A percentile compares a stretch with the other conserved stretches of the same genome.
These are phyloP conservation scores for Karstenula rhodostoma DNA, from an alignment of 2,329 filamentous ascomycete species.

Conservation along the genomic window DNA sequence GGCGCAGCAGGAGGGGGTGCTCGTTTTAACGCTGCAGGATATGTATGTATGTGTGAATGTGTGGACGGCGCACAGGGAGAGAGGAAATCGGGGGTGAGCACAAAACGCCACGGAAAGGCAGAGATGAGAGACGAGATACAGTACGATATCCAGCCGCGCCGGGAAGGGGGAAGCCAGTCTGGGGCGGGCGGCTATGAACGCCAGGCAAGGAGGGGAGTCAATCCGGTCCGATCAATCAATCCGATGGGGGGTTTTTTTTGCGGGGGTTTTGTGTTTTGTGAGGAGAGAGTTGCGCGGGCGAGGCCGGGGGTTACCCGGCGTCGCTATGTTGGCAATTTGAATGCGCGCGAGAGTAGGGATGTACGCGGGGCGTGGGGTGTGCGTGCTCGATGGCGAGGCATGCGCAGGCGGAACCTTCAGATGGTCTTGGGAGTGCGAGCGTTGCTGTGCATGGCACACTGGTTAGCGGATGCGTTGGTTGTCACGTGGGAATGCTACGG, in stretches of 20 bases:
- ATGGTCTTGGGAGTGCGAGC: constrained; percentile 63
- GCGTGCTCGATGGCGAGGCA: constrained; percentile 20
- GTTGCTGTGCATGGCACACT: constrained; percentile 51
- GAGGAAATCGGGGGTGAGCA: constrained; percentile 33
- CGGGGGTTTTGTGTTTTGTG: constrained; percentile 33
- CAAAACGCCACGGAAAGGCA: constrained; percentile 30
- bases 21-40: neutral
- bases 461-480: constrained; percentile 2
- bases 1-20: constrained; percentile 31
- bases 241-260: neutral
- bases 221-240: constrained; percentile 31
- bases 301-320: neutral
- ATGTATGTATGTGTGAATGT: neutral
- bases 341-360: constrained; percentile 28
- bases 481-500: neutral
- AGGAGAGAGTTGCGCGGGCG: constrained; percentile 26
- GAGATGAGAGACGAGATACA: constrained; percentile 10
- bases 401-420: constrained; percentile 47
- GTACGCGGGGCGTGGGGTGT: constrained; percentile 19
- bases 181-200: constrained; percentile 20
- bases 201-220: constrained; percentile 36
- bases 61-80: constrained; percentile 22
- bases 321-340: constrained; percentile 34
- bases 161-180: constrained; percentile 12
- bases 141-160: constrained; percentile 19